Base-by-base conservation (phyloP, 2,329 filamentous ascomycete species). In the Fusarium goolgardi region DNA sequence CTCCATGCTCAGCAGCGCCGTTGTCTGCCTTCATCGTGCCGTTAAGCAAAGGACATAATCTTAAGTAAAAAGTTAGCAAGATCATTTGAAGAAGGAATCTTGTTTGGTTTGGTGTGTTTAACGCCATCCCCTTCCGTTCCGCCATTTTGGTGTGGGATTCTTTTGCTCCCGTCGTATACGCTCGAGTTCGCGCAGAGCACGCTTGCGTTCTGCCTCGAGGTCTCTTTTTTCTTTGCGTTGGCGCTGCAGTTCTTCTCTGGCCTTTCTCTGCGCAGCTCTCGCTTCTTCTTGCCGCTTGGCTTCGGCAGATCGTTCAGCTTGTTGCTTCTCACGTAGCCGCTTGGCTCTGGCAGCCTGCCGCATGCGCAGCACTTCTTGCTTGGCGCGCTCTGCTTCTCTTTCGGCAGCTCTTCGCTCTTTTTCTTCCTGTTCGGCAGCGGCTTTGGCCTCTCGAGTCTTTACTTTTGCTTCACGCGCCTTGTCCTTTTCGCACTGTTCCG, bases 31-130 rank as follows among this genome's bases (percentile, higher is more conserved):
- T 90, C 82, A 91, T 91, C 32, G 91, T 92, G 53, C 93, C 93
- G 76, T 96, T 96, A 65, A 96, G 89, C 78, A 96, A 84, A 47
- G 93, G 93, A 78, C 93, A 96, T 74, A 94, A 86, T 78, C 90
- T 93, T 85, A 53, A 55, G 43, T 16, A 56, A 67, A 21, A 62
- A 55, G 71, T 74, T 71, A 74, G 72, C 59, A 65, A 65, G 41
- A 5, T 23, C 44, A 37, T 65, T 60, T 29, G 16, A 46, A 61
- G 18, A 55, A 49, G 31, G 40, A 37, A 43, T 35, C 34, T 58
- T 32, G 43, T 29, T 27, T 35, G 29, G 29, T 65, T 54, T 55
- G 47, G 50, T 51, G 32, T 52, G 59, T 47, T 74, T 65, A 76
- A 20, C 29, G 60, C 55, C 58, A 67, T 43, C 59, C 47, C 45